A percentile compares a stretch with the other conserved stretches of the same genome.
phyloP scores from a whole-genome alignment of 1,284 basidiomycete species.

The Coniophora puteana region DNA sequence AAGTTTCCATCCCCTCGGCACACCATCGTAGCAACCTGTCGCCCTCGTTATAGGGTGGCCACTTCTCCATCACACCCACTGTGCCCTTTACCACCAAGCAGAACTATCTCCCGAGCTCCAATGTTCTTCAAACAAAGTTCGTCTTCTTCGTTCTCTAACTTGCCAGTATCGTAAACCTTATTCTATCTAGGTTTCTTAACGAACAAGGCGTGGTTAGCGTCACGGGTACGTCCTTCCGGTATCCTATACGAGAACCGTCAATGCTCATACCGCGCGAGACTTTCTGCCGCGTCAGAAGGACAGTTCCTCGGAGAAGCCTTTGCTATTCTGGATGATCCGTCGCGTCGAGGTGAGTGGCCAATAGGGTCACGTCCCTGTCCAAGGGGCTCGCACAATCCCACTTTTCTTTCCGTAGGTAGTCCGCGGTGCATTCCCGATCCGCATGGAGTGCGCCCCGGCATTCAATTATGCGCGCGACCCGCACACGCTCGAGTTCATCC shows the following conservation, averaged over 20 bases:
- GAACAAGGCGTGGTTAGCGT: slow-evolving; percentile 78
- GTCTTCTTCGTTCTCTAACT: neutral
- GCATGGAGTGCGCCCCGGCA: slow-evolving; percentile 86
- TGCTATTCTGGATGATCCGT: slow-evolving; percentile 85
- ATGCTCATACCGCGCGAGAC: slow-evolving; percentile 39
- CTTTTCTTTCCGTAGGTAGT: slow-evolving; percentile 47
- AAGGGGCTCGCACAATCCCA: too few relatives aligned
- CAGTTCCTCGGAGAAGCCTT: slow-evolving; percentile 46
- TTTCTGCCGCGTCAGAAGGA: slow-evolving; percentile 69
- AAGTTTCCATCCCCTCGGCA: neutral
- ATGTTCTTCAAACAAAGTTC: slow-evolving; percentile 81
- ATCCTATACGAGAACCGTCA: neutral
- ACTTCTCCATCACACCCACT: slow-evolving; percentile 81
- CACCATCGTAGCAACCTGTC: slow-evolving; percentile 1
- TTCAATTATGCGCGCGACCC: slow-evolving; percentile 85
- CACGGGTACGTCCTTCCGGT: slow-evolving; percentile 46
- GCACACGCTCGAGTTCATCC: slow-evolving; percentile 61
- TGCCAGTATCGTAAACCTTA: neutral
- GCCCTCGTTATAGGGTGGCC: slow-evolving; percentile 65
- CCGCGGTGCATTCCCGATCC: slow-evolving; percentile 71
- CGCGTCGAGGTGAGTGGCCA: slow-evolving; percentile 64
- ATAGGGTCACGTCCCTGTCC: too few relatives aligned
- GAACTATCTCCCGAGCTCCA: slow-evolving; percentile 84
- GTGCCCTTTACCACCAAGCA: slow-evolving; percentile 74
- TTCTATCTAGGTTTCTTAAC: slow-evolving; percentile 61